phyloP scores from a whole-genome alignment of 306 rosid genomes.

The Corylus avellana region DNA sequence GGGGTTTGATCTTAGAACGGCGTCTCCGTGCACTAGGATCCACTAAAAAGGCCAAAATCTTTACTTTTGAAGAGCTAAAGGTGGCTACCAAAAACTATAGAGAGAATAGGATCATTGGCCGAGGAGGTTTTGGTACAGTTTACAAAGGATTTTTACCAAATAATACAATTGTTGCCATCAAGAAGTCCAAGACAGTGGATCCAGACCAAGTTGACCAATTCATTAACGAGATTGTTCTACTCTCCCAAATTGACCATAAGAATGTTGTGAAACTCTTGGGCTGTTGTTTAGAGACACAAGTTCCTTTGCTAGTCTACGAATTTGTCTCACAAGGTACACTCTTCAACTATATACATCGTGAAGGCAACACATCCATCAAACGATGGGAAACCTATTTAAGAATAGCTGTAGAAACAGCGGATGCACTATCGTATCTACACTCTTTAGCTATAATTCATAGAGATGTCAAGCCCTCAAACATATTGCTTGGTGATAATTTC shows the following conservation, averaged over 20 bases:
- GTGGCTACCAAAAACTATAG: conserved; percentile 16
- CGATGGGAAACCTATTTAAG: conserved; percentile 10
- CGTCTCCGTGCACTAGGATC: too few relatives aligned
- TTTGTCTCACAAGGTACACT: too few relatives aligned
- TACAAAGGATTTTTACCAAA: conserved; percentile 1
- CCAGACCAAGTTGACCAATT: conserved; percentile 19
- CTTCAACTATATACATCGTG: too few relatives aligned
- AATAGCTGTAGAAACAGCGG: conserved; percentile 30
- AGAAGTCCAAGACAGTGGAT: conserved; percentile 12
- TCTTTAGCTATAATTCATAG: too few relatives aligned
- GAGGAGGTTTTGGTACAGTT: conserved; percentile 22
- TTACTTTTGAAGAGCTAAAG: conserved; percentile 3
- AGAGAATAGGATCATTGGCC: conserved; percentile 13
- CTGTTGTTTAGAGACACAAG: conserved; percentile 23
- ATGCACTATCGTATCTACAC: too few relatives aligned
- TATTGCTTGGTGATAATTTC: conserved; percentile 29
- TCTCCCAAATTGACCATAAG: conserved; percentile 1
- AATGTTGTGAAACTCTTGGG: conserved; percentile 24
- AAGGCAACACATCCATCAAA: too few relatives aligned
- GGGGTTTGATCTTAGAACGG: background rate
- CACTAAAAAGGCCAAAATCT: too few relatives aligned
- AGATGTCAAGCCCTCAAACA: conserved; percentile 22
- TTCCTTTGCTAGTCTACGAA: too few relatives aligned
- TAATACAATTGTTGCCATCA: conserved; percentile 5
- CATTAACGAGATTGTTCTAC: conserved; percentile 23